Evolutionary conservation across 768 basidiomycete species (phyloP), one percentile per base, ranked within the genome.

Genomic region (Leccinum boreale): DNA sequence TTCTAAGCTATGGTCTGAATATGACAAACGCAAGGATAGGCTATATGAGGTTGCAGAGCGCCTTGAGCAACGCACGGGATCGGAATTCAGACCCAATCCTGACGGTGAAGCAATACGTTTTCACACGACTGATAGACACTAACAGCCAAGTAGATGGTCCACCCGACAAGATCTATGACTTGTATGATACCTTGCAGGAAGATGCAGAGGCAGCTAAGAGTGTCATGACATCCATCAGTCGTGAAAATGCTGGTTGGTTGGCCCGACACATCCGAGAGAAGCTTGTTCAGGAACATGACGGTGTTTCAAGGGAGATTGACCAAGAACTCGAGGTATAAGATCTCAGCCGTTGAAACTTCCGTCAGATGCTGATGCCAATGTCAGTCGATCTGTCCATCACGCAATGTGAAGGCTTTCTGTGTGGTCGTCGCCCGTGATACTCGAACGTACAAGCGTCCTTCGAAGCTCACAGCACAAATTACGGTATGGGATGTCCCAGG

Each of bases 401-500:
- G 94, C 6, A 74, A 90, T 23, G 85, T 93, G 12, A 83, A 86
- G 44, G 84, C 79, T 52, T 94, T 96, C 73, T 79, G 92, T 45
- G 83, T 95, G 5, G 67, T 94, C 15, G 75, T 85, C 14, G 79
- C 87, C 15, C 75, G 81, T 61, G 94, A 90, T 66, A 81, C 83
- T 17, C 77, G 78, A 35, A 86, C 84, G 26, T 62, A 67, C 1
- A 78, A 80, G 58, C 75, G 79, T 52, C 78, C 79, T 0, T 75
- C 82, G 8, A 75, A 81, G 58, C 81, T 91, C 51, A 78, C 74
- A 2, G 94, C 86, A 0, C 89, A 91, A 67, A 62, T 98, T 54
- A 94, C 89, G 0, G 81, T 95, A 4, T 94, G 92, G 92, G 91
- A 95, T 65, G 86, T 83, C 3, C 73, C 82, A 4, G 75, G 74